phyloP scores from a whole-genome alignment of 1,139 yeast genomes.

The Protomyces arabidopsidicola region DNA sequence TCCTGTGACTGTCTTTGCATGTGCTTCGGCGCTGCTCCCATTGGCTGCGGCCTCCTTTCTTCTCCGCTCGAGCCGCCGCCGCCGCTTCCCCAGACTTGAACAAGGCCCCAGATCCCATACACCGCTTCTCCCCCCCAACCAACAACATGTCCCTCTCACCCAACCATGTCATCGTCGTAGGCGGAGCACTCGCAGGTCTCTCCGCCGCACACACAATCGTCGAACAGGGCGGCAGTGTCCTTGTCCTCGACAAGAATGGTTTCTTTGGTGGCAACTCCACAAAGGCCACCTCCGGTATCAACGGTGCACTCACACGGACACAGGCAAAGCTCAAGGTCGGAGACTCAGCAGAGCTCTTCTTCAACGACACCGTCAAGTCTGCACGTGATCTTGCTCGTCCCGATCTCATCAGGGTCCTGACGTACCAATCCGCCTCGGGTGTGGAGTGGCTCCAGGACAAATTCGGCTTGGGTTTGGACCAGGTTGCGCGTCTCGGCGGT shows the following conservation, averaged over 20 bases:
- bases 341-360: constrained; percentile 58
- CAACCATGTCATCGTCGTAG: constrained; percentile 54
- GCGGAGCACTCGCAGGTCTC: constrained; percentile 77
- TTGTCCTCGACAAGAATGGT: constrained; percentile 8
- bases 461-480: constrained; percentile 57
- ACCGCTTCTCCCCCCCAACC: not conserved
- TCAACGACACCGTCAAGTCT: constrained; percentile 61
- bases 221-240: not conserved
- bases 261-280: constrained; percentile 73
- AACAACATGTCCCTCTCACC: not conserved
- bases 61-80: too few relatives aligned
- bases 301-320: constrained; percentile 64
- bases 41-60: not conserved
- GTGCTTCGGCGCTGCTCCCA: not conserved
- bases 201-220: constrained; percentile 60
- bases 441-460: constrained; percentile 67
- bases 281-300: constrained; percentile 78
- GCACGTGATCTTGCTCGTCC: constrained; percentile 61
- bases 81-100: not conserved
- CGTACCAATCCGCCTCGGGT: constrained; percentile 49
- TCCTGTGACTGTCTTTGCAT: not conserved
- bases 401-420: constrained; percentile 50
- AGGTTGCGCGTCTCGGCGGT: constrained; percentile 68
- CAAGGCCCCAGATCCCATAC: not conserved
- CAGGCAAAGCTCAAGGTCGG: constrained; percentile 50